Evolutionary conservation across 306 rosid genomes (phyloP), one percentile per base, ranked within the genome.

Genomic region (Aeschynomene evenia): DNA sequence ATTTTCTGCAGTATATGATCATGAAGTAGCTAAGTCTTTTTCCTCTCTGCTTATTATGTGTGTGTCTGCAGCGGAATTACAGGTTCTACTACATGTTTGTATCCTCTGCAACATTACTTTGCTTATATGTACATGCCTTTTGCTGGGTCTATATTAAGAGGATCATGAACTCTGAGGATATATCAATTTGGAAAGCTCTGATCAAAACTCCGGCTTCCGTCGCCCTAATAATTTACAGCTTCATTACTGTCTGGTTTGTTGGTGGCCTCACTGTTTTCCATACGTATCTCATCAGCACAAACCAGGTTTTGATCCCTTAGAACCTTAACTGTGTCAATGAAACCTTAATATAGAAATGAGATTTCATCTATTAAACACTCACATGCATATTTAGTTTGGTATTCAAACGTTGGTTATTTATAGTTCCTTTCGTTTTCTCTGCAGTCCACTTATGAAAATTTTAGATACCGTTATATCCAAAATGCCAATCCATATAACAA

Each of bases 381-480:
- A 6, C 1, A 37, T 16, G 40, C 72, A 40, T 76, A 22, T 65
- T 31, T 56, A 24, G 68, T 63, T 64, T 48, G 31, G 24, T 76
- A 60, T 60, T 61, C 34, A 10, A 31, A 24, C 39, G 16, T 39
- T 0, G 33, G 52, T 22, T 23, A 26, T n/a, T 55, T 59, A 66
- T 15, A 37, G 37, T 31, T 54, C 40, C n/a, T 71, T 66, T 52
- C 76, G 63, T 63, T 73, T 34, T 48, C 23, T 75, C 29, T 67
- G 79, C 88, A 89, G 96, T 82, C 96, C 57, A 89, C 96, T 46
- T 89, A 86, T 37, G 96, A 89, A 79, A 86, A 89, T 67, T 89
- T 84, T 62, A 86, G 86, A 82, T 84, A 86, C 77, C 88, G 89
- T 7, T 86, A 84, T 49, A 85, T 82, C 53, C 79, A 54, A 62